Conservation (phyloP, 1,139 yeast species). For the Hansenula anomala region DNA sequence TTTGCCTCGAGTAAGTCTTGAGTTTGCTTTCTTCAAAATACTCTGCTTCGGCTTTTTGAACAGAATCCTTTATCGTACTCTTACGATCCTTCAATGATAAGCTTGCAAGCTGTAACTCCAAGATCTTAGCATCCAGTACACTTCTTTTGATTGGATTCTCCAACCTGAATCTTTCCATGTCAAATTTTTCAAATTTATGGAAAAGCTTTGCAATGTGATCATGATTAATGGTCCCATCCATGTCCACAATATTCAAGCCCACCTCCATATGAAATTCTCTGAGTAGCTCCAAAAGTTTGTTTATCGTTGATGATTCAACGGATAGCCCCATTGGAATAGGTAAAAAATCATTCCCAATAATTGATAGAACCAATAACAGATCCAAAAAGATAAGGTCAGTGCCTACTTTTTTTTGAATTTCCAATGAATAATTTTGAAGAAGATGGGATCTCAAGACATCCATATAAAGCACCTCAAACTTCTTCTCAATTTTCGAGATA, state of each 20-base stretch:
- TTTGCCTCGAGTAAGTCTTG: too few relatives aligned
- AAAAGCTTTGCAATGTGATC: background rate
- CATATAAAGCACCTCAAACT: too few relatives aligned
- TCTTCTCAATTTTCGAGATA: constrained; percentile 3
- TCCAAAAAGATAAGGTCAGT: constrained; percentile 5
- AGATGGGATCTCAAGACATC: too few relatives aligned
- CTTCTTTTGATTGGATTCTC: background rate
- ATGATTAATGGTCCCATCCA: background rate
- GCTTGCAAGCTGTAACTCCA: constrained; percentile 4
- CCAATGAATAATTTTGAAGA: too few relatives aligned
- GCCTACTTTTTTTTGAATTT: background rate
- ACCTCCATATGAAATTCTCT: background rate
- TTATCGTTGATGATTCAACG: background rate
- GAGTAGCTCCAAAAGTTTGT: background rate
- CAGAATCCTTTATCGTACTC: background rate
- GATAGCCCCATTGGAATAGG: constrained; percentile 9
- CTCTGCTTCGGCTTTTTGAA: constrained; percentile 2
- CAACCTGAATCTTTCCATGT: constrained; percentile 3
- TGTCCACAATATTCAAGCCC: background rate
- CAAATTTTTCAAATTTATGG: background rate
- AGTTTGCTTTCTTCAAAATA: constrained; percentile 6
- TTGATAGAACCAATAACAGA: constrained; percentile 8
- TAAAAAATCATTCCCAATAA: constrained; percentile 20
- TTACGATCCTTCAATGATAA: constrained; percentile 9
- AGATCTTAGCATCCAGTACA: background rate